Conservation (phyloP, 345 rosid genomes). For the Aquilaria malaccensis region DNA sequence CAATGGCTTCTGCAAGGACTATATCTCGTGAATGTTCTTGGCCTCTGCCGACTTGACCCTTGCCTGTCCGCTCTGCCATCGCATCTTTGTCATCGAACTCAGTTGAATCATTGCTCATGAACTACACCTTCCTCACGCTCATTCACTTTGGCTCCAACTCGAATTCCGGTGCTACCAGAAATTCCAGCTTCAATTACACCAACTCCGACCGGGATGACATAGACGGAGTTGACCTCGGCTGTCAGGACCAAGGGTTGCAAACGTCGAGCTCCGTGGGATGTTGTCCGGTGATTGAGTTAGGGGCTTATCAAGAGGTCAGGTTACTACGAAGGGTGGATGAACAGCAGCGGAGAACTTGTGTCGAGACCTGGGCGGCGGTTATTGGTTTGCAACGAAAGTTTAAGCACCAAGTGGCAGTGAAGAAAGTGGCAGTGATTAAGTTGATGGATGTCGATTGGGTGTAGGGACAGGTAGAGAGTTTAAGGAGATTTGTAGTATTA, state of each 20-base stretch:
- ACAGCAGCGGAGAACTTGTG: constrained; percentile 37
- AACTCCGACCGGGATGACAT: constrained; percentile 60
- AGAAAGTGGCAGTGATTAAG: constrained; percentile 58
- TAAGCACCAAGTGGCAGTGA: constrained; percentile 63
- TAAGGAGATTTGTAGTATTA: constrained; percentile 21
- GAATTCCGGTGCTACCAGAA: constrained; percentile 15
- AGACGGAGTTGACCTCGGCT: constrained; percentile 24
- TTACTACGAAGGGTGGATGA: constrained; percentile 51
- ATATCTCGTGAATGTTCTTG: constrained; percentile 79
- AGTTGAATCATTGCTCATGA: constrained; percentile 72
- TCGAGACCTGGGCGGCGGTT: constrained; percentile 73
- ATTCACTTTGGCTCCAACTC: constrained; percentile 39
- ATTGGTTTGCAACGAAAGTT: constrained; percentile 41
- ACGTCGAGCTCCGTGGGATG: constrained; percentile 66
- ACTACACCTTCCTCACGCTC: constrained; percentile 73
- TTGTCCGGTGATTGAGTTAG: constrained; percentile 73
- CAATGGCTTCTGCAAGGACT: constrained; percentile 90
- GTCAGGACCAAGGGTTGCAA: constrained; percentile 39
- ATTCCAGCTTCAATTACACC: constrained; percentile 65
- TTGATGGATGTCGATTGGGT: constrained; percentile 79
- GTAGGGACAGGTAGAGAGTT: constrained; percentile 64
- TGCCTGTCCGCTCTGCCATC: constrained; percentile 88
- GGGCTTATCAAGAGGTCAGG: constrained; percentile 63
- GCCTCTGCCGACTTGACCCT: constrained; percentile 72
- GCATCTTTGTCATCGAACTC: constrained; percentile 88